phyloP scores from a whole-genome alignment of 139 green algal genomes.

The Yamagishiella unicocca region DNA sequence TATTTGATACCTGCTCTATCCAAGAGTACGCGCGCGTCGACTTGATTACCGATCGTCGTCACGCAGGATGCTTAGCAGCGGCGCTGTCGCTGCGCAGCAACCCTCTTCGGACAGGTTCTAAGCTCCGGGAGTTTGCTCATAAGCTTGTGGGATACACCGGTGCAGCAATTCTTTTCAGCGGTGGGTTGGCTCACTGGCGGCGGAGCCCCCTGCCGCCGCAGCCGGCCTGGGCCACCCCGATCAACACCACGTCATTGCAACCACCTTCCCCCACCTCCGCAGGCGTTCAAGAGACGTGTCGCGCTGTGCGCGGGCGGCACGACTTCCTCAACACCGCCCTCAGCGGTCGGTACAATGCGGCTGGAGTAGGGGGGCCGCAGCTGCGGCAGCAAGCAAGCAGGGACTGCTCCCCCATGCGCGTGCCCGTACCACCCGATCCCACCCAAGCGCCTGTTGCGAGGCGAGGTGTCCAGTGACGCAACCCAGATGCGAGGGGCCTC shows the following conservation, averaged over 20 bases:
- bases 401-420: too few species aligned
- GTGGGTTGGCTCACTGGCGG: not conserved
- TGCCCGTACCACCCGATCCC: too few species aligned
- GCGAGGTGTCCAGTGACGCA: too few species aligned
- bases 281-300: constrained; percentile 14
- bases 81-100: not conserved
- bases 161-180: constrained; percentile 23
- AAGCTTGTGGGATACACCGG: constrained; percentile 17
- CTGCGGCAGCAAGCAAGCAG: too few species aligned
- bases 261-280: not conserved
- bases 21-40: too few species aligned
- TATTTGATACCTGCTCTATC: not conserved
- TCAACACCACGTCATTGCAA: not conserved
- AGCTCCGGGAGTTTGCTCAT: not conserved
- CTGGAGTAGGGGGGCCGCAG: too few species aligned
- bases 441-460: too few species aligned
- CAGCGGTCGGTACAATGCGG: constrained; percentile 10
- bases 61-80: constrained; percentile 14
- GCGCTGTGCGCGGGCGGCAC: constrained; percentile 2
- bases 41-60: too few species aligned
- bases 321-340: constrained; percentile 35
- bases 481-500: too few species aligned
- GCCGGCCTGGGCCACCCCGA: too few species aligned
- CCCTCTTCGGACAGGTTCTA: not conserved
- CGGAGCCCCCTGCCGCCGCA: too few species aligned